phyloP scores from a whole-genome alignment of 768 basidiomycete genomes.

The Mycena floridula region DNA sequence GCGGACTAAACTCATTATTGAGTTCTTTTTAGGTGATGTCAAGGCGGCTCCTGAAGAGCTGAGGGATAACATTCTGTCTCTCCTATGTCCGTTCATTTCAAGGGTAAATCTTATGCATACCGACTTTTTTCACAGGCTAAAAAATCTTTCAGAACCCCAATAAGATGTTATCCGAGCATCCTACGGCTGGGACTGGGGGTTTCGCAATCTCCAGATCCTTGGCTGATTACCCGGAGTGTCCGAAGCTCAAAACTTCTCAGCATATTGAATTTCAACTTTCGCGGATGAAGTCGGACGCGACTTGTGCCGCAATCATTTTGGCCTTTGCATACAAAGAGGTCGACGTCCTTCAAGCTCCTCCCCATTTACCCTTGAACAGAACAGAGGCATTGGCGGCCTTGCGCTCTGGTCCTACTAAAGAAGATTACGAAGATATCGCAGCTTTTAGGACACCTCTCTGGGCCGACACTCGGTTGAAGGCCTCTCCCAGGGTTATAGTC shows the following conservation, averaged over 20 bases:
- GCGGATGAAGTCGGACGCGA: constrained; percentile 18
- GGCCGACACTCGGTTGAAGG: constrained; percentile 31
- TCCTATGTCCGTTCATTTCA: constrained; percentile 31
- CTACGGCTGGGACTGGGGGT: no score
- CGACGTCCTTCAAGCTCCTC: constrained; percentile 35
- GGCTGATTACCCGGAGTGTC: no score
- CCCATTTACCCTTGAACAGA: constrained; percentile 45
- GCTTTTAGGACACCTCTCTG: constrained; percentile 42
- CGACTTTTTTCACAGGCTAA: constrained; percentile 14
- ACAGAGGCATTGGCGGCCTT: constrained; percentile 36
- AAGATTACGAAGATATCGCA: constrained; percentile 41
- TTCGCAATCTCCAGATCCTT: no score
- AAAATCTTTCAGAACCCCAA: background rate
- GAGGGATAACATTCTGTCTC: constrained; percentile 33
- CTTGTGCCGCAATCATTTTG: constrained; percentile 43
- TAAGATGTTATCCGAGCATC: no score
- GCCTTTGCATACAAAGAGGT: constrained; percentile 48
- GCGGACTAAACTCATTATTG: constrained; percentile 10
- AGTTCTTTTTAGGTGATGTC: constrained; percentile 30
- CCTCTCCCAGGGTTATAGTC: no score
- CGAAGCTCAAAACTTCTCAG: no score
- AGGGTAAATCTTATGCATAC: constrained; percentile 18
- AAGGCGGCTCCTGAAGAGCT: constrained; percentile 27
- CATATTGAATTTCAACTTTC: constrained; percentile 1
- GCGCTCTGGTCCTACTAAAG: constrained; percentile 45